A percentile compares a stretch with the other conserved stretches of the same genome.
These are phyloP conservation scores for Penicillium sp. DNA, from an alignment of 2,329 filamentous ascomycete genomes.

Conservation along the genomic window DNA sequence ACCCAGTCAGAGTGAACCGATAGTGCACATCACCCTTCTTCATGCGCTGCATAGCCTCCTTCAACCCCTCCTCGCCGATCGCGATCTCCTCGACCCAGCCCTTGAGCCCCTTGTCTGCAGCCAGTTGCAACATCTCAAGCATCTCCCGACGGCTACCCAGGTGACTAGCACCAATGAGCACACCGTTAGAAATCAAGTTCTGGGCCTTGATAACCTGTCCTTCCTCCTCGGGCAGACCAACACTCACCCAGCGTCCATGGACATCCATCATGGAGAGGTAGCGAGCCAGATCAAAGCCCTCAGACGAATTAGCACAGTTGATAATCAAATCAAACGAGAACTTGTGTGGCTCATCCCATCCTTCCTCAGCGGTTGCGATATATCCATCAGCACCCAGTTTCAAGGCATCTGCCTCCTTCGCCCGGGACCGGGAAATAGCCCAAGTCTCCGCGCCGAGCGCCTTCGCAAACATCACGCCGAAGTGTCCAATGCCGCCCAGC, in stretches of 20 bases:
- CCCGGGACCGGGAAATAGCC: slow-evolving; percentile 63
- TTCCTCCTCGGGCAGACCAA: slow-evolving; percentile 78
- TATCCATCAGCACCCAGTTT: slow-evolving; percentile 66
- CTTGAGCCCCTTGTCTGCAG: slow-evolving; percentile 69
- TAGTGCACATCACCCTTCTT: slow-evolving; percentile 74
- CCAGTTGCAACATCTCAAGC: slow-evolving; percentile 72
- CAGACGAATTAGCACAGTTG: slow-evolving; percentile 78
- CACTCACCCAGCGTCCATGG: slow-evolving; percentile 78
- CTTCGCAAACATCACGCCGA: slow-evolving; percentile 71
- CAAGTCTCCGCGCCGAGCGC: slow-evolving; percentile 67
- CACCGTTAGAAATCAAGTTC: slow-evolving; percentile 74
- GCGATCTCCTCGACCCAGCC: slow-evolving; percentile 73
- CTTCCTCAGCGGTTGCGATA: slow-evolving; percentile 61
- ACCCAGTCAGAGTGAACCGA: slow-evolving; percentile 67
- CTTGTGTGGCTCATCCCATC: slow-evolving; percentile 60
- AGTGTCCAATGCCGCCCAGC: slow-evolving; percentile 71
- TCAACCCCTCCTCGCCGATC: slow-evolving; percentile 71
- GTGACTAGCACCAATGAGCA: slow-evolving; percentile 72
- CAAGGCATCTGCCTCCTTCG: slow-evolving; percentile 64
- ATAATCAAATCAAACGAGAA: slow-evolving; percentile 68
- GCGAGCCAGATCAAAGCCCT: slow-evolving; percentile 61
- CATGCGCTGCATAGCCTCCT: slow-evolving; percentile 70
- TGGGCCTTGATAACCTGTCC: slow-evolving; percentile 73
- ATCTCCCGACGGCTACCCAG: slow-evolving; percentile 72
- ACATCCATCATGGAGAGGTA: slow-evolving; percentile 83